Conservation (phyloP, 768 basidiomycete genomes). For the Crassisporium funariophilum region DNA sequence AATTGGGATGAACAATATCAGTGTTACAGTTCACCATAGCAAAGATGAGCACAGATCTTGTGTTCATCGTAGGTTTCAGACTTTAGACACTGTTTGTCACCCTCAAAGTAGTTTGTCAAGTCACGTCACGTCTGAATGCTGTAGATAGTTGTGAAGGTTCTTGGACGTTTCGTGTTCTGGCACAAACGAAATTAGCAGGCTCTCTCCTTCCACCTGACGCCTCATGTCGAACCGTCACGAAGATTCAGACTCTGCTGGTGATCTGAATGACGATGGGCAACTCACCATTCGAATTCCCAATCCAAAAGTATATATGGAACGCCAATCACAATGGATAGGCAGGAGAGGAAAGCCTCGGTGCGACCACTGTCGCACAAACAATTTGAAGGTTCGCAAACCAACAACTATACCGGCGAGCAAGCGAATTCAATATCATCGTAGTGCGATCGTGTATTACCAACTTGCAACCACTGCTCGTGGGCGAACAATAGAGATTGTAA, state of each 20-base stretch:
- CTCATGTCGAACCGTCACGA: constrained; percentile 37
- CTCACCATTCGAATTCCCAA: constrained; percentile 70
- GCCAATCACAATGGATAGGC: constrained; percentile 75
- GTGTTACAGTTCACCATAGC: not conserved
- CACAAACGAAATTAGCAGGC: too few species aligned
- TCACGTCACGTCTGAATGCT: constrained; percentile 26
- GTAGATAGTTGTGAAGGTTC: constrained; percentile 10
- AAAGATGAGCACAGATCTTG: not conserved
- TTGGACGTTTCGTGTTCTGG: too few species aligned
- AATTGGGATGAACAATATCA: constrained; percentile 2
- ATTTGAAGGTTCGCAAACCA: constrained; percentile 59
- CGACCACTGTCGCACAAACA: constrained; percentile 71
- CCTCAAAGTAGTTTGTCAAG: constrained; percentile 16
- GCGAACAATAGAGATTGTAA: constrained; percentile 63
- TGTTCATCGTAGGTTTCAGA: too few species aligned
- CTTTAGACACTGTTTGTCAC: constrained; percentile 17
- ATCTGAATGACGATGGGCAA: constrained; percentile 49
- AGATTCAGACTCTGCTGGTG: constrained; percentile 39
- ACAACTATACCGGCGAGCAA: constrained; percentile 8
- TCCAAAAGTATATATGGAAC: constrained; percentile 66
- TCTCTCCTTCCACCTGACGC: constrained; percentile 1
- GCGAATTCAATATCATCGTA: constrained; percentile 24
- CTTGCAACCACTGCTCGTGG: constrained; percentile 74
- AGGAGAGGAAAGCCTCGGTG: constrained; percentile 75
- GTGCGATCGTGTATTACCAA: constrained; percentile 73